Conservation (phyloP, 495 filamentous ascomycete species). For the Penicillium paxilli region DNA sequence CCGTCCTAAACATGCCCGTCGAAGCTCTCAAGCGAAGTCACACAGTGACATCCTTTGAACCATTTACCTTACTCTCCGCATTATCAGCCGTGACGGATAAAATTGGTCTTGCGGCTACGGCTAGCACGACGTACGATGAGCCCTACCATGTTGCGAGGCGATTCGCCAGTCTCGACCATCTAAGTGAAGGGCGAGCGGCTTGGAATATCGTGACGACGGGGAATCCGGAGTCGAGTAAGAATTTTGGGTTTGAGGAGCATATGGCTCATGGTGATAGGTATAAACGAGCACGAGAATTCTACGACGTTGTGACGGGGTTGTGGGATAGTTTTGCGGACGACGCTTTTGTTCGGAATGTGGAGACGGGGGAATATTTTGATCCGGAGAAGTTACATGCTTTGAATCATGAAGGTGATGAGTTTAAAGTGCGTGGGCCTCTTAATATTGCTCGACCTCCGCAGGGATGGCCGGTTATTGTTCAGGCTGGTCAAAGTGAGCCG, state of each 20-base stretch:
- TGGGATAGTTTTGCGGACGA: constrained; percentile 60
- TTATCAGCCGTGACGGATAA: constrained; percentile 45
- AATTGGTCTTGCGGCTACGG: constrained; percentile 54
- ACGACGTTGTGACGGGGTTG: constrained; percentile 37
- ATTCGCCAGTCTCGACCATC: constrained; percentile 62
- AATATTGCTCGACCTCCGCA: constrained; percentile 56
- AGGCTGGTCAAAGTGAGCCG: constrained; percentile 56
- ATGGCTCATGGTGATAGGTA: constrained; percentile 37
- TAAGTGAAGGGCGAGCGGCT: constrained; percentile 54
- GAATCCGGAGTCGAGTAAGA: constrained; percentile 38
- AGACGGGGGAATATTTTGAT: constrained; percentile 48
- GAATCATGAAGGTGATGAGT: constrained; percentile 49
- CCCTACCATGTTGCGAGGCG: constrained; percentile 65
- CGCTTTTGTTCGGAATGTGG: constrained; percentile 49
- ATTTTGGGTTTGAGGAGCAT: constrained; percentile 38
- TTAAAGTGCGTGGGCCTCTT: constrained; percentile 47
- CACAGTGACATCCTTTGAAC: constrained; percentile 54
- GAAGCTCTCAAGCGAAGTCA: constrained; percentile 58
- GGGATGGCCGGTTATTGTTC: constrained; percentile 58
- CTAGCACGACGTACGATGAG: constrained; percentile 62
- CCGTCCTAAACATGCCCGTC: constrained; percentile 57
- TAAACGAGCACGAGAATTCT: constrained; percentile 41
- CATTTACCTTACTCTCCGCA: constrained; percentile 50
- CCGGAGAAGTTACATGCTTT: constrained; percentile 50
- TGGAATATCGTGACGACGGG: constrained; percentile 45